Base-by-base conservation (phyloP, 2,329 filamentous ascomycete species). In the Aspergillus sp. region DNA sequence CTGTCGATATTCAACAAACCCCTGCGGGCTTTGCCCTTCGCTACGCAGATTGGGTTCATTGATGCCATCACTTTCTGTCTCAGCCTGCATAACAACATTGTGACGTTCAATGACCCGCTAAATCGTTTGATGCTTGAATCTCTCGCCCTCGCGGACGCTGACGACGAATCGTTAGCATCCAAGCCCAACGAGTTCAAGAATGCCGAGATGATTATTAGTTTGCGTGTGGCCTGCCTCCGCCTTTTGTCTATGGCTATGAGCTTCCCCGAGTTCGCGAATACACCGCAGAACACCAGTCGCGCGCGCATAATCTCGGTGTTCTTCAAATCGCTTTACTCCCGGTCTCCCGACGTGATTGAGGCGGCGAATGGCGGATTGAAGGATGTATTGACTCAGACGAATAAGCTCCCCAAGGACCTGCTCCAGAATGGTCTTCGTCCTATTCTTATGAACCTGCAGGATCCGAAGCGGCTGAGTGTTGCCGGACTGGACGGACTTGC, bases 21-120 rank as follows among this genome's bases (percentile, higher is more conserved):
- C 9, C 70, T 99, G 19, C 81, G 93, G 51, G 94, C 93, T 0
- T 73, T 99, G 51, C 93, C 93, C 0, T 98, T 98, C 62, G 79
- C 88, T 4, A 91, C 88, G 2, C 94, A 98, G 70, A 98, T 98
- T 56, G 94, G 93, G 3, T 97, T 94, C 62, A 96, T 99, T 56
- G 94, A 98, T 64, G 93, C 93, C 1, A 89, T 98, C 62, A 95
- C 88, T 0, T 98, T 94, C 67, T 94, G 94, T 62, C 80, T 99
- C 72, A 84, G 85, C 47, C 76, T 98, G 42, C 91, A 94, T 64
- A 82, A 85, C 42, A 86, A 93, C 54, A 91, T 96, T 59, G 82
- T 98, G 28, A 81, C 84, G 5, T 95, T 97, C 64, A 93, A 96
- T 55, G 91, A 97, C 43, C 83, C 90, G 52, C 76, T 97, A 28